Percentiles rank a stretch among this genome's conserved stretches.
Conservation (phyloP, 805 yeast genomes). For the Dipodascus geniculatus region DNA sequence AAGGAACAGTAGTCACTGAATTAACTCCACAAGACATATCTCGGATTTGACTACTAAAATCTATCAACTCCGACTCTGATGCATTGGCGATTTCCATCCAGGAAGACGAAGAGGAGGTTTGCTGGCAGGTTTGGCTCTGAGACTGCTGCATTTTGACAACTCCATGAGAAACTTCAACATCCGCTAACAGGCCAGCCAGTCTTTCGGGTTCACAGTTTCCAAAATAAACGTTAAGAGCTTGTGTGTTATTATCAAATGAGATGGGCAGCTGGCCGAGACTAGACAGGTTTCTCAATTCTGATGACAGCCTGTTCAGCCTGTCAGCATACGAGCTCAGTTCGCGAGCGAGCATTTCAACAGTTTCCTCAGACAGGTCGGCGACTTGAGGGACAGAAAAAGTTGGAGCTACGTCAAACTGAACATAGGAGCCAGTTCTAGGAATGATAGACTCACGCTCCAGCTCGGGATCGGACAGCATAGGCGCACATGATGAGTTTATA, state of each 20-base stretch:
- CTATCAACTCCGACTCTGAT: background rate
- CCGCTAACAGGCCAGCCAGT: slow-evolving; percentile 45
- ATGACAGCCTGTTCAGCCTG: slow-evolving; percentile 31
- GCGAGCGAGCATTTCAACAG: slow-evolving; percentile 28
- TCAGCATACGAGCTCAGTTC: slow-evolving; percentile 22
- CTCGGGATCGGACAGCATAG: background rate
- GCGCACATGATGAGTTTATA: background rate
- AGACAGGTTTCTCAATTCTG: slow-evolving; percentile 36
- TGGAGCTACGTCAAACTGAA: slow-evolving; percentile 44
- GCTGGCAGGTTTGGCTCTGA: background rate
- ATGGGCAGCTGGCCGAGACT: slow-evolving; percentile 56
- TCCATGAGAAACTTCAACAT: slow-evolving; percentile 49
- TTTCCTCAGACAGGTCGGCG: slow-evolving; percentile 33
- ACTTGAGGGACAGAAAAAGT: slow-evolving; percentile 29
- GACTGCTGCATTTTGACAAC: slow-evolving; percentile 24
- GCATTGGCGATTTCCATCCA: background rate
- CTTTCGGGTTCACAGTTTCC: slow-evolving; percentile 55
- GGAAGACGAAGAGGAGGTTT: background rate
- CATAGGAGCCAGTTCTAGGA: slow-evolving; percentile 26
- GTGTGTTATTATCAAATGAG: slow-evolving; percentile 29
- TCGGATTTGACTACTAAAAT: background rate
- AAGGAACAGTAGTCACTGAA: background rate
- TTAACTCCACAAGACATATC: background rate
- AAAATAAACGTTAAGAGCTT: slow-evolving; percentile 46
- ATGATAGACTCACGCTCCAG: background rate